Percentiles rank a stretch among this genome's conserved stretches.
Conservation (phyloP, 495 filamentous ascomycete genomes). For the Penicillium waksmanii region DNA sequence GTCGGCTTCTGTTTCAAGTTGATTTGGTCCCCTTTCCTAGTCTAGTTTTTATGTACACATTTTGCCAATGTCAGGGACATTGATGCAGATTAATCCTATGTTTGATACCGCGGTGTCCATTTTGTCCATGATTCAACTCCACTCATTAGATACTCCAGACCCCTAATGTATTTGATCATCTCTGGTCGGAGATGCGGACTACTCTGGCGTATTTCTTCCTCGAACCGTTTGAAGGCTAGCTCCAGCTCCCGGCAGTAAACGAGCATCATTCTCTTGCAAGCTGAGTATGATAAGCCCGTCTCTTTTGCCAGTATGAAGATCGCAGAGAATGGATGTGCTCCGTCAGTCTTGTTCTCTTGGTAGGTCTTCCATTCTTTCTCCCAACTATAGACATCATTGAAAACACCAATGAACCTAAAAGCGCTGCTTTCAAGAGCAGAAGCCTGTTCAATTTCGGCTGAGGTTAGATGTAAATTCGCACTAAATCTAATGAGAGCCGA, state of each 20-base stretch:
- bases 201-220: slow-evolving; percentile 3
- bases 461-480: slow-evolving; percentile 16
- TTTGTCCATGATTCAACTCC: slow-evolving; percentile 29
- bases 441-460: slow-evolving; percentile 9
- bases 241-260: slow-evolving; percentile 27
- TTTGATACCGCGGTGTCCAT: slow-evolving; percentile 27
- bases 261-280: slow-evolving; percentile 27
- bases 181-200: slow-evolving; percentile 11
- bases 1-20: slow-evolving; percentile 7
- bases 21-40: neutral
- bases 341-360: slow-evolving; percentile 20
- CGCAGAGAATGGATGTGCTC: slow-evolving; percentile 26
- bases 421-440: slow-evolving; percentile 18
- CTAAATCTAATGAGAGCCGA: slow-evolving; percentile 28
- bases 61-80: neutral
- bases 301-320: slow-evolving; percentile 27
- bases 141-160: slow-evolving; percentile 27
- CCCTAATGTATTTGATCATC: slow-evolving; percentile 22
- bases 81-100: slow-evolving; percentile 4
- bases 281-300: slow-evolving; percentile 20
- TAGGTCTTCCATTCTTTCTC: slow-evolving; percentile 26
- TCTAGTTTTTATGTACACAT: neutral
- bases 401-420: slow-evolving; percentile 24
- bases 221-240: slow-evolving; percentile 11
- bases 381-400: slow-evolving; percentile 34